phyloP scores from a whole-genome alignment of 2,329 filamentous ascomycete species.

The Colletotrichum incanum region DNA sequence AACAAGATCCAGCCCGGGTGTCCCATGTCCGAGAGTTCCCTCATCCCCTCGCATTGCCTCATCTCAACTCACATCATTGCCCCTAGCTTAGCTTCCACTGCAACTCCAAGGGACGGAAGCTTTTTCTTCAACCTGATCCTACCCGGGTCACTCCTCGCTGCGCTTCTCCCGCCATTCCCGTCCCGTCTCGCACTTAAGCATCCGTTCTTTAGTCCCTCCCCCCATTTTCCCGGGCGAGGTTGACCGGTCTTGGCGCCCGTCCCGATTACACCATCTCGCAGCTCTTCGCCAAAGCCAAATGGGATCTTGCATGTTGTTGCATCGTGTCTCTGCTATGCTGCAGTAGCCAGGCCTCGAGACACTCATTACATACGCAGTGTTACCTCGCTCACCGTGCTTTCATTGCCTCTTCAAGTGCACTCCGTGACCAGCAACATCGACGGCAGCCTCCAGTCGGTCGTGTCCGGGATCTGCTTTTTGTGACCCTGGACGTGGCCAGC shows the following conservation, averaged over 20 bases:
- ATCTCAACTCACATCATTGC: slow-evolving; percentile 24
- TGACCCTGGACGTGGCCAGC: neutral
- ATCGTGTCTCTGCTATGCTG: neutral
- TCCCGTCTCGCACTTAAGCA: slow-evolving; percentile 29
- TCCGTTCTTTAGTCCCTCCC: slow-evolving; percentile 6
- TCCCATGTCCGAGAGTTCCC: neutral
- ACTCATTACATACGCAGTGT: slow-evolving; percentile 3
- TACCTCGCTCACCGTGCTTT: neutral
- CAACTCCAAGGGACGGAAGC: slow-evolving; percentile 28
- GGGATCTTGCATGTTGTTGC: neutral
- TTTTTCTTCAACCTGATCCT: slow-evolving; percentile 22
- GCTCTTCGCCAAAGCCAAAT: neutral
- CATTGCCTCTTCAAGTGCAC: neutral
- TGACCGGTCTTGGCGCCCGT: slow-evolving; percentile 12
- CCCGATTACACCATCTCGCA: slow-evolving; percentile 10
- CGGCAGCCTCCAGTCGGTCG: slow-evolving; percentile 1
- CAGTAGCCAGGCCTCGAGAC: neutral
- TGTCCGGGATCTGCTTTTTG: slow-evolving; percentile 18
- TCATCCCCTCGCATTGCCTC: slow-evolving; percentile 30
- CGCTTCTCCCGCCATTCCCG: slow-evolving; percentile 32
- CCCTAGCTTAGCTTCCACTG: slow-evolving; percentile 22
- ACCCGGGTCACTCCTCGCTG: slow-evolving; percentile 22
- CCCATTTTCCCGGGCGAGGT: neutral
- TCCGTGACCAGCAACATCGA: neutral
- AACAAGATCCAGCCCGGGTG: slow-evolving; percentile 7